A percentile compares a stretch with the other conserved stretches of the same genome.
These are phyloP conservation scores for Cladophialophora bantiana DNA, from an alignment of 2,329 filamentous ascomycete species.

Conservation along the genomic window DNA sequence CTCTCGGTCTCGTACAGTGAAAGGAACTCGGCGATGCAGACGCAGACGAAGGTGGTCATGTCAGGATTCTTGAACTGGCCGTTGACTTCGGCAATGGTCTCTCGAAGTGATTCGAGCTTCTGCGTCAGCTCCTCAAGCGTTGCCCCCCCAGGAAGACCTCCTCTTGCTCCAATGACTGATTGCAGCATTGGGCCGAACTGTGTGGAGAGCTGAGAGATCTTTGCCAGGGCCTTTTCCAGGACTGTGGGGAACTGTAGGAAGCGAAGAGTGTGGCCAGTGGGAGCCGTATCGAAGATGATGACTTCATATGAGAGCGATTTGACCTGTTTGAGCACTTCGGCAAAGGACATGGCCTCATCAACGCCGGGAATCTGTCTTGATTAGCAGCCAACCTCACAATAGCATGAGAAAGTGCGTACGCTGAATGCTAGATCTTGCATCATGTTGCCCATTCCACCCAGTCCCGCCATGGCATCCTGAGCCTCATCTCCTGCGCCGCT, in stretches of 20 bases:
- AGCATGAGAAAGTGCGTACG: slow-evolving; percentile 55
- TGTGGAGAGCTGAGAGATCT: slow-evolving; percentile 88
- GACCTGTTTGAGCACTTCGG: slow-evolving; percentile 98
- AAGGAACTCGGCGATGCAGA: slow-evolving; percentile 97
- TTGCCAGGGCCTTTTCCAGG: slow-evolving; percentile 97
- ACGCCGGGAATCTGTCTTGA: slow-evolving; percentile 86
- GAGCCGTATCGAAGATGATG: slow-evolving; percentile 98
- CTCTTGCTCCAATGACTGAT: slow-evolving; percentile 81
- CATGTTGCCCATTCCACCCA: slow-evolving; percentile 83
- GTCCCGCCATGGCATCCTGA: slow-evolving; percentile 72
- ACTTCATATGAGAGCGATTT: slow-evolving; percentile 98
- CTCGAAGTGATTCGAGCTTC: slow-evolving; percentile 91
- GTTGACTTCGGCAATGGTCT: slow-evolving; percentile 95
- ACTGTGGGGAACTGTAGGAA: slow-evolving; percentile 98
- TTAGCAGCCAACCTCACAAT: slow-evolving; percentile 1
- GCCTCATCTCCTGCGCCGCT: slow-evolving; percentile 76
- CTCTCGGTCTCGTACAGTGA: slow-evolving; percentile 98
- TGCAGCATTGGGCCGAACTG: slow-evolving; percentile 97
- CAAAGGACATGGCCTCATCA: slow-evolving; percentile 99
- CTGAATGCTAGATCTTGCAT: slow-evolving; percentile 98
- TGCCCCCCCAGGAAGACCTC: slow-evolving; percentile 86
- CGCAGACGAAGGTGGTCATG: slow-evolving; percentile 95
- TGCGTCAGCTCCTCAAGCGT: slow-evolving; percentile 89
- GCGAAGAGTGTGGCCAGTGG: slow-evolving; percentile 95
- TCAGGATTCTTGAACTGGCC: slow-evolving; percentile 97